Conservation (phyloP, 2,329 filamentous ascomycete species). For the Diaporthe aspalathi region DNA sequence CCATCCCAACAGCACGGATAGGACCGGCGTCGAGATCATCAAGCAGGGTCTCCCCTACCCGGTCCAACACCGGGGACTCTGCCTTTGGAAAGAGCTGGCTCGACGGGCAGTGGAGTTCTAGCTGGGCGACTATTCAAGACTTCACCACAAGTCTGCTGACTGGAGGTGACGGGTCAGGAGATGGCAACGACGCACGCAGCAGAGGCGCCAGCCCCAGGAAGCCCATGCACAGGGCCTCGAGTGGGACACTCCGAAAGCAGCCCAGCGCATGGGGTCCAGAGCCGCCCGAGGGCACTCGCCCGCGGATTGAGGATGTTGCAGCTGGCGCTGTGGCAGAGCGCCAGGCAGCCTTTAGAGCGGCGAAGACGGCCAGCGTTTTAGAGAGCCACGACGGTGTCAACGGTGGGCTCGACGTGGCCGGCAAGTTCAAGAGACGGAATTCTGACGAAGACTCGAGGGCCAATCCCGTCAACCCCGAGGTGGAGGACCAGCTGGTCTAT, state of each 20-base stretch:
- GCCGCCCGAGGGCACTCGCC: conserved; percentile 54
- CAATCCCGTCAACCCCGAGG: conserved; percentile 64
- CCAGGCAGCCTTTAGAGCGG: conserved; percentile 65
- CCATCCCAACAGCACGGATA: conserved; percentile 59
- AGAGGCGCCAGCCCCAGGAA: conserved; percentile 46
- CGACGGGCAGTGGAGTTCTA: conserved; percentile 63
- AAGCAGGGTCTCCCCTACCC: conserved; percentile 29
- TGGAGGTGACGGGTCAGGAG: conserved; percentile 48
- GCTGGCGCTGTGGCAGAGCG: conserved; percentile 65
- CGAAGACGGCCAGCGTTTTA: conserved; percentile 68
- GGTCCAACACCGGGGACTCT: conserved; percentile 27
- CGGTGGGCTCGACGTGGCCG: conserved; percentile 65
- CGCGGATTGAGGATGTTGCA: conserved; percentile 61
- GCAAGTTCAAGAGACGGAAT: conserved; percentile 72
- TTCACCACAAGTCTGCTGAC: conserved; percentile 60
- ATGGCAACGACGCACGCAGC: conserved; percentile 49
- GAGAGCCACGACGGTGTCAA: conserved; percentile 72
- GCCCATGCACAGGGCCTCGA: conserved; percentile 47
- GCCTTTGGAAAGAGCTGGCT: conserved; percentile 56
- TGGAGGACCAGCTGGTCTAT: conserved; percentile 85
- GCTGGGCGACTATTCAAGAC: conserved; percentile 67
- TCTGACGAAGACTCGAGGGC: conserved; percentile 69
- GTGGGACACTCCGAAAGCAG: conserved; percentile 42
- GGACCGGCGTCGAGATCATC: conserved; percentile 45
- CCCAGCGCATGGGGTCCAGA: conserved; percentile 62